Evolutionary conservation across 495 filamentous ascomycete species (phyloP), one percentile per base, ranked within the genome.

Genomic region (Podospora tetraspora): DNA sequence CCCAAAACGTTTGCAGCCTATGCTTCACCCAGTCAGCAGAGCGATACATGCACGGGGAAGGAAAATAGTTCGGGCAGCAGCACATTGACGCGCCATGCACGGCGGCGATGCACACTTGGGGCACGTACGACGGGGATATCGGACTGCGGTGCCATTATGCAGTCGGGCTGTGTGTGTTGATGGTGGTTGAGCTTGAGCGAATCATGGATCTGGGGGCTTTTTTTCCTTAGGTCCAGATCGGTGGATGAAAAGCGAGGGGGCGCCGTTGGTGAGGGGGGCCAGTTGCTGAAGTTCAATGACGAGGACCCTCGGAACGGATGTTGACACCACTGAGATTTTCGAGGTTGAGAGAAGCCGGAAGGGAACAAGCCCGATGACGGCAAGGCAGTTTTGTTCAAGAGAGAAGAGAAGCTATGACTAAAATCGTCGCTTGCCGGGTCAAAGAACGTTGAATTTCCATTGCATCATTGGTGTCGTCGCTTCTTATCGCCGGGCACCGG

Each of bases 1-100:
- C 84, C 84, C 11, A 86, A 72, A 2, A 86, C 75, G 70, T 81
- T 83, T 25, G 84, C 83, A 1, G 82, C 79, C 80, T 83, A 61
- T 52, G 4, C 22, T 64, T 23, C 24, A 0, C 24, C 32, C 19
- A n/a, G 64, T 76, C 43, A 71, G 66, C 62, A 37, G 9, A 22
- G 1, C n/a, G 43, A 23, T 56, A 52, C 21, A n/a, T 25, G n/a
- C 6, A 34, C 16, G 9, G 43, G 3, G 19, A 3, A 3, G 43
- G 43, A 7, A n/a, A n/a, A 52, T 52, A 8, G 43, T 52, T 19
- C 43, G 43, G 43, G 43, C 19, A 52, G 43, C 19, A 52, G 43
- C 16, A n/a, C 16, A 52, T 52, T 16, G 34, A 43, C 19, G 19
- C 43, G 43, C 43, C 19, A 52, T 52, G 43, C 43, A 52, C 43